Percentiles rank a stretch among this genome's conserved stretches.
Evolutionary conservation across 768 basidiomycete genomes (phyloP).

Genomic region (Leccinum truebloodii): DNA sequence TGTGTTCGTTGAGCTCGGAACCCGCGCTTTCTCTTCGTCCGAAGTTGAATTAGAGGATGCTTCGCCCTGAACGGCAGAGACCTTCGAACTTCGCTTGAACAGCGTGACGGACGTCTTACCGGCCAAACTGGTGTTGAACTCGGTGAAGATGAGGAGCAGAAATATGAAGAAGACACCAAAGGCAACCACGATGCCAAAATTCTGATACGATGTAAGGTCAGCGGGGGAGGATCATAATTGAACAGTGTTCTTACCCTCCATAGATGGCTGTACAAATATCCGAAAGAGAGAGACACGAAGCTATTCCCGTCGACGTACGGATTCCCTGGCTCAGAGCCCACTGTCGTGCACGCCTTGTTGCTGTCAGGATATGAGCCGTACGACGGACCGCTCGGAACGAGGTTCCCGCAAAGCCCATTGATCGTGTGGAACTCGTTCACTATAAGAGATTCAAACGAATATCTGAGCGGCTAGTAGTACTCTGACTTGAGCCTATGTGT

Average conservation of each 20-base stretch:
- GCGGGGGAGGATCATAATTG: neutral
- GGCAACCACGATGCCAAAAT: conserved; percentile 68
- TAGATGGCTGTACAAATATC: conserved; percentile 46
- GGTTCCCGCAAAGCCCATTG: conserved; percentile 56
- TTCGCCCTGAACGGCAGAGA: conserved; percentile 3
- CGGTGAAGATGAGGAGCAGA: conserved; percentile 59
- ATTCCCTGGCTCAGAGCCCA: conserved; percentile 65
- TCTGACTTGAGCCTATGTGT: neutral
- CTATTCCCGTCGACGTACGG: conserved; percentile 57
- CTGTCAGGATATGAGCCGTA: conserved; percentile 54
- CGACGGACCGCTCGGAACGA: conserved; percentile 63
- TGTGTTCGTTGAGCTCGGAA: conserved; percentile 3
- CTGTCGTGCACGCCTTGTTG: conserved; percentile 78
- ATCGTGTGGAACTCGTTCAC: conserved; percentile 81
- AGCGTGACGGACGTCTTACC: conserved; percentile 49
- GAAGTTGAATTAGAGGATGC: conserved; percentile 13
- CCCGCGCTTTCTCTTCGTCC: conserved; percentile 32
- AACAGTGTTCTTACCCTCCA: conserved; percentile 39
- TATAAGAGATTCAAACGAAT: conserved; percentile 66
- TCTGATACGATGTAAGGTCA: conserved; percentile 36
- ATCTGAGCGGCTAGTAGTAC: conserved; percentile 51
- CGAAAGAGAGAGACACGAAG: conserved; percentile 51
- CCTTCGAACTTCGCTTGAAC: conserved; percentile 61
- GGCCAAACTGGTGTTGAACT: conserved; percentile 44
- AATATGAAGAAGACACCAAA: conserved; percentile 61